A percentile compares a stretch with the other conserved stretches of the same genome.
These are phyloP conservation scores for Trichoderma erinaceum DNA, from an alignment of 495 filamentous ascomycete species.

Conservation along the genomic window DNA sequence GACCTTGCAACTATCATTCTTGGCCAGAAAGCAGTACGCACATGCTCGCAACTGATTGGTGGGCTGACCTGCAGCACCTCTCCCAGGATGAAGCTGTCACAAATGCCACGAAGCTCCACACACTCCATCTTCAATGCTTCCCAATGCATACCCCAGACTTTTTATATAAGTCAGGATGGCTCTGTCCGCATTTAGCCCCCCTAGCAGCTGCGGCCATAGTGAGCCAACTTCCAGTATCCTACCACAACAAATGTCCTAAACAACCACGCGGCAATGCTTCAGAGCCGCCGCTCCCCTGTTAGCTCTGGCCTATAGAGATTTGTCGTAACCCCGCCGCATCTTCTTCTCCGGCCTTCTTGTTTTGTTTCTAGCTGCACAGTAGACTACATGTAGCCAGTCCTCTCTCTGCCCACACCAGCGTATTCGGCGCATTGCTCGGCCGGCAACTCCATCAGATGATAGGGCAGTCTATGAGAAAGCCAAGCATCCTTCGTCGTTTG, in stretches of 20 bases:
- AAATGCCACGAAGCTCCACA: background rate
- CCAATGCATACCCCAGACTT: conserved; percentile 10
- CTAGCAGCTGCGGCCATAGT: background rate
- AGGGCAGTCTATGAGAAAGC: background rate
- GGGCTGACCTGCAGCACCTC: background rate
- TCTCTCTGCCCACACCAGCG: background rate
- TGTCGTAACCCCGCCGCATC: no score
- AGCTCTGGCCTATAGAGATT: no score
- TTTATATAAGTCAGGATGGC: background rate
- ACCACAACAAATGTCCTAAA: background rate
- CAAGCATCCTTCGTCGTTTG: background rate
- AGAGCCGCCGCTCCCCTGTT: no score
- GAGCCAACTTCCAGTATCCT: background rate
- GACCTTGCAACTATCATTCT: background rate
- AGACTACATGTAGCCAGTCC: background rate
- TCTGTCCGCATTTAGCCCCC: background rate
- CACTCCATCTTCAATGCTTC: background rate
- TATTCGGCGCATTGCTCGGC: conserved; percentile 9
- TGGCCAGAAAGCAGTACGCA: background rate
- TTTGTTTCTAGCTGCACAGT: background rate
- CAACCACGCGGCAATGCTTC: background rate
- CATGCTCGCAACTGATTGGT: background rate
- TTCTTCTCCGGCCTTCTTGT: background rate
- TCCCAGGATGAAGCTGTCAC: background rate
- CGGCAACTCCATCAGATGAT: conserved; percentile 4